These are phyloP conservation scores for Gastrolobium villosum DNA, from an alignment of 306 rosid species.

Conservation along the genomic window DNA sequence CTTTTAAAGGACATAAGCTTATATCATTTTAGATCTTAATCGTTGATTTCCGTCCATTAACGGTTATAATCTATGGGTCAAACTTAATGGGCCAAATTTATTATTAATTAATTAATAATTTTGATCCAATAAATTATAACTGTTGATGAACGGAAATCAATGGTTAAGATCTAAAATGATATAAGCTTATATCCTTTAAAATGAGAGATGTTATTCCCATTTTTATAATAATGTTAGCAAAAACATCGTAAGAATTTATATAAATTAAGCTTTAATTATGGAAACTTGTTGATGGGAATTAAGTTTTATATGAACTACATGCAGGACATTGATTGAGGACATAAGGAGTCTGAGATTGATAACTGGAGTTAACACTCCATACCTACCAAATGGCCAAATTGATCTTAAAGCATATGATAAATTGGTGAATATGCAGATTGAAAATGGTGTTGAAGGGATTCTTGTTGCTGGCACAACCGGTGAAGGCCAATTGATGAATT, in stretches of 20 bases:
- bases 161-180: no score
- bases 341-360: slow-evolving; percentile 74
- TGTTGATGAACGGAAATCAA: no score
- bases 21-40: no score
- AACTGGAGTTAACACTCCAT: slow-evolving; percentile 89
- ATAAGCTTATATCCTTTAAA: no score
- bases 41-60: no score
- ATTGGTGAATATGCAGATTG: slow-evolving; percentile 74
- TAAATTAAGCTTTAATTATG: neutral
- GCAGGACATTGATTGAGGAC: slow-evolving; percentile 74
- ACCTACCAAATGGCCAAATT: slow-evolving; percentile 82
- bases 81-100: no score
- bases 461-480: slow-evolving; percentile 93
- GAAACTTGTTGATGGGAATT: neutral
- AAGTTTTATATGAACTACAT: slow-evolving; percentile 7
- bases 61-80: no score
- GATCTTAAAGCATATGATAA: slow-evolving; percentile 91
- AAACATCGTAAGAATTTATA: neutral
- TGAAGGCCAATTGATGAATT: slow-evolving; percentile 92
- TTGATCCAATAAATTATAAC: no score
- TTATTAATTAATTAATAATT: no score
- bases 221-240: neutral
- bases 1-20: no score
- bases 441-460: slow-evolving; percentile 74
- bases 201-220: no score